These are phyloP conservation scores for Aspergillus indologenus DNA, from an alignment of 495 filamentous ascomycete species.

Conservation along the genomic window DNA sequence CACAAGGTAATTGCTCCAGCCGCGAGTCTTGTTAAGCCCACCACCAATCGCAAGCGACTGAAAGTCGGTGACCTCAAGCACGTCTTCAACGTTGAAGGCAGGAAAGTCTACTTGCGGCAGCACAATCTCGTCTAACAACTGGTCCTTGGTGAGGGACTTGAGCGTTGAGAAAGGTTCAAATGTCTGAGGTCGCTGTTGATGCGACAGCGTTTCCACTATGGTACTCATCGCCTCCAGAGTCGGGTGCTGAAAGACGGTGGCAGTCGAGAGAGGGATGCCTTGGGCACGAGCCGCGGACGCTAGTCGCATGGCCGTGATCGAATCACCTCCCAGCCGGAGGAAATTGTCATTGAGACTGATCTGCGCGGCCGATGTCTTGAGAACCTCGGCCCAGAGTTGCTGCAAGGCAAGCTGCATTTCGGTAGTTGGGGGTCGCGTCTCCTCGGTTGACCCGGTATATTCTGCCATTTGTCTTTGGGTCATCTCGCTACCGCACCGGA, in stretches of 20 bases:
- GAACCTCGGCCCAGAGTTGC: constrained; percentile 20
- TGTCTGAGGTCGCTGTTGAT: constrained; percentile 7
- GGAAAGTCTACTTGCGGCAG: constrained; percentile 11
- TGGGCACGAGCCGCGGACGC: constrained; percentile 32
- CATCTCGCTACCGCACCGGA: constrained; percentile 7
- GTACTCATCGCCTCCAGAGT: constrained; percentile 23
- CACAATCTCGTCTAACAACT: constrained; percentile 16
- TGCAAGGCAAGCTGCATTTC: constrained; percentile 15
- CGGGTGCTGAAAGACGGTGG: constrained; percentile 33
- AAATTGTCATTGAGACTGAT: constrained; percentile 35
- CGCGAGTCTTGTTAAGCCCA: constrained; percentile 14
- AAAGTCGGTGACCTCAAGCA: constrained; percentile 18
- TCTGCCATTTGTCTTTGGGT: constrained; percentile 15
- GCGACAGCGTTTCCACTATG: constrained; percentile 15
- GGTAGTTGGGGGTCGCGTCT: constrained; percentile 8
- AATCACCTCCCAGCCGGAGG: constrained; percentile 55
- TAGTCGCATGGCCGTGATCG: constrained; percentile 55
- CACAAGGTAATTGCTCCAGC: constrained; percentile 16
- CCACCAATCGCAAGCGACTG: constrained; percentile 17
- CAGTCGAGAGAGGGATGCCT: constrained; percentile 23
- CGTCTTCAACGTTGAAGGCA: constrained; percentile 9
- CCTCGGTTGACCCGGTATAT: constrained; percentile 11
- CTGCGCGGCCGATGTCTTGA: constrained; percentile 15
- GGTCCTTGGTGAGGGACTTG: constrained; percentile 22
- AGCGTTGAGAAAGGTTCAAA: constrained; percentile 26